Conservation (phyloP, 2,329 filamentous ascomycete species). For the Pochonia chlamydosporia region DNA sequence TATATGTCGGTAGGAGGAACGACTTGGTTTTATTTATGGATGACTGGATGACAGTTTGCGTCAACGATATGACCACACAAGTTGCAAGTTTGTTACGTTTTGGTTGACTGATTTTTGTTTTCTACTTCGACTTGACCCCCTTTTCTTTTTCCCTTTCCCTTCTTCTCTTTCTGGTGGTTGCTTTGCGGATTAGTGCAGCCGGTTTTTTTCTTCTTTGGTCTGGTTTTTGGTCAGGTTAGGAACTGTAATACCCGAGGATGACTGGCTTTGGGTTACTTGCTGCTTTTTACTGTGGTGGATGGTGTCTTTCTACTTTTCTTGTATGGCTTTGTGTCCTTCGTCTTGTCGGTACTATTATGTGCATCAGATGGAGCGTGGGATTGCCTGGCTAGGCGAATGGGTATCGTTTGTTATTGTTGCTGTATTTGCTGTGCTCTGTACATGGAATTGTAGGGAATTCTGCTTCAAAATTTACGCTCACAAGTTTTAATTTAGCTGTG, state of each 20-base stretch:
- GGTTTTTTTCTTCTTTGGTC: background rate
- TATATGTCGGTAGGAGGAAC: too few relatives aligned
- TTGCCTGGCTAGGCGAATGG: conserved; percentile 6
- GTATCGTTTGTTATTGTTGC: background rate
- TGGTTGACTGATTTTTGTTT: background rate
- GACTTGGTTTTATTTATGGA: background rate
- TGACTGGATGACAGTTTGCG: background rate
- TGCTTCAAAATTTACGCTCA: background rate
- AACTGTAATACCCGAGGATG: conserved; percentile 10
- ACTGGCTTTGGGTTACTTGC: conserved; percentile 8
- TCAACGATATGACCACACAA: too few relatives aligned
- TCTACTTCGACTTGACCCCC: background rate
- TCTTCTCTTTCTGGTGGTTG: conserved; percentile 7
- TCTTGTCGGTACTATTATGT: conserved; percentile 8
- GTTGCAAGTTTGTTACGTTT: background rate
- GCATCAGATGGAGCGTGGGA: conserved; percentile 10
- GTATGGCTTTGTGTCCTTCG: conserved; percentile 3
- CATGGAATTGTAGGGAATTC: background rate
- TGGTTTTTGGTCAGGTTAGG: background rate
- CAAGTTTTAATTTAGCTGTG: too few relatives aligned
- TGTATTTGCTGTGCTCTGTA: background rate
- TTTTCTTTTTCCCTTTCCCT: conserved; percentile 3
- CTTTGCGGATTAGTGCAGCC: background rate
- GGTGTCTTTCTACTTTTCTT: conserved; percentile 4
- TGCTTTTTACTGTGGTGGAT: conserved; percentile 8